phyloP scores from a whole-genome alignment of 1,139 yeast species.

The Debaryomyces subglobosus region DNA sequence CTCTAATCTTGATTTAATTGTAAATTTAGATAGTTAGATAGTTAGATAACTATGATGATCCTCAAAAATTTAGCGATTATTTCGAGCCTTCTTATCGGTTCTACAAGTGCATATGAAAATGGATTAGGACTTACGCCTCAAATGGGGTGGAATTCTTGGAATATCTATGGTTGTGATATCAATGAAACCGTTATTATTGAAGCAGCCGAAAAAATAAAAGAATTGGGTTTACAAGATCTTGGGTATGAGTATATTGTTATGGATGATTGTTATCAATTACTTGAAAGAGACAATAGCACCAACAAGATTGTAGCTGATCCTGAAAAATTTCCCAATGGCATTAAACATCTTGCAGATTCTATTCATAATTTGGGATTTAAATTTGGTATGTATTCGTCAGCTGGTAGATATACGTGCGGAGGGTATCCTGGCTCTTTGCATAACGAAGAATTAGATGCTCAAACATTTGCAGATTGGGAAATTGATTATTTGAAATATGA shows the following conservation, averaged over 20 bases:
- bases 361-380: conserved; percentile 25
- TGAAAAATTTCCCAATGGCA: conserved; percentile 28
- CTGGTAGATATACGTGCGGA: conserved; percentile 30
- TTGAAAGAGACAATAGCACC: conserved; percentile 11
- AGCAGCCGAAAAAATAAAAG: conserved; percentile 21
- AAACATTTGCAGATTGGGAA: conserved; percentile 26
- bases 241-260: conserved; percentile 30
- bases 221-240: conserved; percentile 22
- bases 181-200: conserved; percentile 21
- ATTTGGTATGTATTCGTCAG: conserved; percentile 31
- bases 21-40: neutral
- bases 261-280: conserved; percentile 28
- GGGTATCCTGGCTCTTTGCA: conserved; percentile 29
- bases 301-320: conserved; percentile 16
- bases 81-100: neutral
- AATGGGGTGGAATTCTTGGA: conserved; percentile 34
- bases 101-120: conserved; percentile 16
- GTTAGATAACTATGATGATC: neutral
- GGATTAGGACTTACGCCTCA: conserved; percentile 27
- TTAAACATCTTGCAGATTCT: conserved; percentile 21
- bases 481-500: conserved; percentile 33
- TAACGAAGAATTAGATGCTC: conserved; percentile 27
- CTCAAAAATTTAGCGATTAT: neutral
- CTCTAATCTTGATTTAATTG: neutral
- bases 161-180: conserved; percentile 26